Evolutionary conservation across 257 asterid genomes (phyloP).

Genomic region (Fraxinus americana): DNA sequence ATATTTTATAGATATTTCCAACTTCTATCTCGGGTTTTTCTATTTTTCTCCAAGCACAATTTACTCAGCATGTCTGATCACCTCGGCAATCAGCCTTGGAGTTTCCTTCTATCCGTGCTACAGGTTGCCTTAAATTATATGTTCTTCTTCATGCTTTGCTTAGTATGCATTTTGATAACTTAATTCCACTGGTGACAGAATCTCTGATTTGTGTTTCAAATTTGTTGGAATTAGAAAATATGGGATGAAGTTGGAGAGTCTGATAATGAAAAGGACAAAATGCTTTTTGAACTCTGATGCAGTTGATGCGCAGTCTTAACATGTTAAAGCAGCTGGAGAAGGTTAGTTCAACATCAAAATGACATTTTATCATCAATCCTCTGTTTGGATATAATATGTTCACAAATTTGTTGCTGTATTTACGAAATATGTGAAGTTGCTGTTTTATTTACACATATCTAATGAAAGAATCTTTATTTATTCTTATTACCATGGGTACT

Average conservation of each 20-base stretch:
- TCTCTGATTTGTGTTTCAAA: constrained; percentile 14
- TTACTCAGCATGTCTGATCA: constrained; percentile 27
- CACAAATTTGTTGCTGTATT: not conserved
- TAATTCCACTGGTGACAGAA: not conserved
- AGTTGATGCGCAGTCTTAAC: no score
- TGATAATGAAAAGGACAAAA: constrained; percentile 67
- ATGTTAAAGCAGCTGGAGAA: no score
- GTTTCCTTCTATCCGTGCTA: constrained; percentile 67
- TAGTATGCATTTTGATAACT: not conserved
- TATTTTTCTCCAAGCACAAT: constrained; percentile 16
- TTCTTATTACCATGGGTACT: not conserved
- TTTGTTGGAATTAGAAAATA: constrained; percentile 61
- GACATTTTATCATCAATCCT: no score
- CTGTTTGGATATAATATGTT: no score
- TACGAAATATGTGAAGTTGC: not conserved
- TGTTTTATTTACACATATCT: not conserved
- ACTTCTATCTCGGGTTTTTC: constrained; percentile 9
- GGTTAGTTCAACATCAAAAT: no score
- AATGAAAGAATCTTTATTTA: constrained; percentile 10
- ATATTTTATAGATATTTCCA: constrained; percentile 5
- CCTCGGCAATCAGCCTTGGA: constrained; percentile 29
- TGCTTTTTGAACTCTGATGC: constrained; percentile 60
- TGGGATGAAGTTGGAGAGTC: constrained; percentile 95
- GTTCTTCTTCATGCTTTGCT: not conserved
- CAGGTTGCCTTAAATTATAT: constrained; percentile 48